Evolutionary conservation across 2,329 filamentous ascomycete species (phyloP).

Genomic region (Diplodia seriata): DNA sequence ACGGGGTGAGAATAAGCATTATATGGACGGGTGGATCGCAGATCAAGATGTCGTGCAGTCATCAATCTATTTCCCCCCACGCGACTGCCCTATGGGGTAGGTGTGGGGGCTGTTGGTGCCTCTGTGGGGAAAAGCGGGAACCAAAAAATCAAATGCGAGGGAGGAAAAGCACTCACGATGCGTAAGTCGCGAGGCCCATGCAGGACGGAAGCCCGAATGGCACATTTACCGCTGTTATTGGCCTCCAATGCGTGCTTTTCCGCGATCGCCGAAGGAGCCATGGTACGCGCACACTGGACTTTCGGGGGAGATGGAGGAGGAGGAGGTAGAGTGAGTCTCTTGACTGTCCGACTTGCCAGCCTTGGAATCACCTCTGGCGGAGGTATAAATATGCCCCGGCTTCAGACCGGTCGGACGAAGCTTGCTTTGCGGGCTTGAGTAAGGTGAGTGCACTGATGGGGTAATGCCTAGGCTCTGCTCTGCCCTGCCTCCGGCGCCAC

Average conservation of each 20-base stretch:
- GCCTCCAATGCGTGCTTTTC: constrained; percentile 48
- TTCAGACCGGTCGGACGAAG: not conserved
- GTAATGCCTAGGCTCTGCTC: not conserved
- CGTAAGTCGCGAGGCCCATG: constrained; percentile 53
- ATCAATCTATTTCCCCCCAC: not conserved
- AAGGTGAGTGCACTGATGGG: not conserved
- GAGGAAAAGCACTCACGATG: constrained; percentile 44
- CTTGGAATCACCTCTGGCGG: not conserved
- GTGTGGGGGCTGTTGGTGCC: constrained; percentile 13
- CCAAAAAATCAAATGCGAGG: constrained; percentile 35
- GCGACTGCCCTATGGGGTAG: not conserved
- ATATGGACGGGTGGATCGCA: not conserved
- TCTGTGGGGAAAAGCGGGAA: constrained; percentile 37
- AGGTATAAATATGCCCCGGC: constrained; percentile 15
- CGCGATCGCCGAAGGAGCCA: constrained; percentile 51
- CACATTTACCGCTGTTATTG: constrained; percentile 48
- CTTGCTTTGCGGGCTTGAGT: constrained; percentile 15
- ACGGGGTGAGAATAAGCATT: not conserved
- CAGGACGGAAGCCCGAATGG: constrained; percentile 51
- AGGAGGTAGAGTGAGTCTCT: not conserved
- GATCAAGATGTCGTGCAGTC: constrained; percentile 17
- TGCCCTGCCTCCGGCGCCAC: not conserved
- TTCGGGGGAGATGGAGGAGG: not conserved
- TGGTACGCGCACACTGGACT: constrained; percentile 32
- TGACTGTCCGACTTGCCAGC: not conserved